Percentiles rank a stretch among this genome's conserved stretches.
phyloP scores from a whole-genome alignment of 441 rosid species.

The Jatropha podagrica region DNA sequence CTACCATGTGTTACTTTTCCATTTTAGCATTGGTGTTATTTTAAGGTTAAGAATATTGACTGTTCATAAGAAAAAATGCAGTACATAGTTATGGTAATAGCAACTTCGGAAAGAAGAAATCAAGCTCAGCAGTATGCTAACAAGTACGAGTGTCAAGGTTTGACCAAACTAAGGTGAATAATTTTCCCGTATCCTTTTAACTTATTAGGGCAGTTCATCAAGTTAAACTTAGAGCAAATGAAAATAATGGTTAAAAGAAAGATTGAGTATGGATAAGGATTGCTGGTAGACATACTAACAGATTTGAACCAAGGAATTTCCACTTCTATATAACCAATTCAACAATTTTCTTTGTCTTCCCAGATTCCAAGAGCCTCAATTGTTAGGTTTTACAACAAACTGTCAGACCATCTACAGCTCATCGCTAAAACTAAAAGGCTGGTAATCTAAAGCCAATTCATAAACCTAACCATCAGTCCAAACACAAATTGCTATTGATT shows the following conservation, averaged over 20 bases:
- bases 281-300: not conserved
- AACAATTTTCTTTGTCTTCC: not conserved
- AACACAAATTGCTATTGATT: not conserved
- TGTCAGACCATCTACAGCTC: not conserved
- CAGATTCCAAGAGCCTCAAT: too few relatives aligned
- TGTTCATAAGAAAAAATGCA: not conserved
- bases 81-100: not conserved
- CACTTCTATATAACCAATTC: not conserved
- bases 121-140: not conserved
- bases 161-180: not conserved
- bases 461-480: too few relatives aligned
- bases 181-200: not conserved
- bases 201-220: not conserved
- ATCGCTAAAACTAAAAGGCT: not conserved
- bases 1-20: not conserved
- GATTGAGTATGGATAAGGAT: not conserved
- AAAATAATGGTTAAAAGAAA: not conserved
- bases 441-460: not conserved
- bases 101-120: not conserved
- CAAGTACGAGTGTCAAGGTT: not conserved
- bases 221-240: not conserved
- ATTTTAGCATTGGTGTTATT: not conserved
- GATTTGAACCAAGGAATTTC: not conserved
- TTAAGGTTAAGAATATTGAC: not conserved
- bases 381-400: not conserved